These are phyloP conservation scores for Termitomyces sp. DNA, from an alignment of 1,284 basidiomycete species.

Conservation along the genomic window DNA sequence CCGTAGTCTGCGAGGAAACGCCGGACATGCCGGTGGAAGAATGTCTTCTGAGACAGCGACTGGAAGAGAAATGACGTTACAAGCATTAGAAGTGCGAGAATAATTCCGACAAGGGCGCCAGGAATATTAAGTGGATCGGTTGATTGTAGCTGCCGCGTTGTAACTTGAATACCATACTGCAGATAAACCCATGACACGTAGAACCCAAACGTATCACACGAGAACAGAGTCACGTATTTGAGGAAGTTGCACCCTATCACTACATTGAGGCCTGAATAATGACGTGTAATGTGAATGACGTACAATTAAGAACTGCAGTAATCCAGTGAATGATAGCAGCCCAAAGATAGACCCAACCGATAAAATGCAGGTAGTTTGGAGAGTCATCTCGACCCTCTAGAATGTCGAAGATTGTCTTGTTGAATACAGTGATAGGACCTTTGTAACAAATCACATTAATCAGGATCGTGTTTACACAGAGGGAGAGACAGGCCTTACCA, in stretches of 20 bases:
- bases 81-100: slow-evolving; percentile 75
- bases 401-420: slow-evolving; percentile 87
- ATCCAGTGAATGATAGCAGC: slow-evolving; percentile 90
- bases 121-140: slow-evolving; percentile 37
- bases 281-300: slow-evolving; percentile 20
- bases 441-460: not conserved
- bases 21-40: slow-evolving; percentile 70
- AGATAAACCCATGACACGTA: slow-evolving; percentile 87
- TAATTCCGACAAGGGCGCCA: slow-evolving; percentile 68
- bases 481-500: slow-evolving; percentile 36
- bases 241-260: slow-evolving; percentile 73
- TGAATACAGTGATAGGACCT: slow-evolving; percentile 89
- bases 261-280: slow-evolving; percentile 12
- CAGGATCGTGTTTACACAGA: not conserved
- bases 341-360: slow-evolving; percentile 93
- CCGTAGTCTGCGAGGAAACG: slow-evolving; percentile 83
- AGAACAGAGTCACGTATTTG: slow-evolving; percentile 85
- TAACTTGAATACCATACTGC: slow-evolving; percentile 84
- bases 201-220: slow-evolving; percentile 93
- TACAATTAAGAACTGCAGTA: slow-evolving; percentile 80
- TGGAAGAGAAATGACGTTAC: slow-evolving; percentile 72
- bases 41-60: slow-evolving; percentile 53
- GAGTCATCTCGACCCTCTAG: slow-evolving; percentile 50
- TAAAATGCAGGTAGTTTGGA: slow-evolving; percentile 80
- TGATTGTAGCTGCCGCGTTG: slow-evolving; percentile 64